A percentile compares a stretch with the other conserved stretches of the same genome.
phyloP scores from a whole-genome alignment of 164 flowering plant species.

The Vitis labrusca region DNA sequence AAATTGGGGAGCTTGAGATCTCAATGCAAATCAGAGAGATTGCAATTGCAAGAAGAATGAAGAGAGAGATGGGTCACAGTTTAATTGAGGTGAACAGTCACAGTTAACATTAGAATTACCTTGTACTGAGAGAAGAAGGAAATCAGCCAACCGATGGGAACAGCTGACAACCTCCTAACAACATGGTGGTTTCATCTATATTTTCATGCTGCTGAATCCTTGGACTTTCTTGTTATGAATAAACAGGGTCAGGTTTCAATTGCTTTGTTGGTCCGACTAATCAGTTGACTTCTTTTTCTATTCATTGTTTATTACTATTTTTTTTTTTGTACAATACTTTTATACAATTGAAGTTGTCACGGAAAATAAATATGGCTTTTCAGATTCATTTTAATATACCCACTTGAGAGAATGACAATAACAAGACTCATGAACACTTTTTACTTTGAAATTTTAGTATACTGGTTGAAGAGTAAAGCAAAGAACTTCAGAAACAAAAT shows the following conservation, averaged over 20 bases:
- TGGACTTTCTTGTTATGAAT: not conserved
- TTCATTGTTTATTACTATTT: not conserved
- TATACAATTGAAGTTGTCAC: not conserved
- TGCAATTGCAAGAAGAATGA: constrained; percentile 36
- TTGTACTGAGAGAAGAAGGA: not conserved
- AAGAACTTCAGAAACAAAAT: constrained; percentile 30
- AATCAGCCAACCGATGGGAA: not conserved
- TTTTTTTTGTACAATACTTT: not conserved
- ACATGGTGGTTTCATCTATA: not conserved
- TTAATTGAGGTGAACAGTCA: constrained; percentile 31
- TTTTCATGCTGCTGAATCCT: not conserved
- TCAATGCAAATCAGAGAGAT: constrained; percentile 41
- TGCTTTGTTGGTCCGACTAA: constrained; percentile 8
- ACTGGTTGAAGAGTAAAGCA: constrained; percentile 68
- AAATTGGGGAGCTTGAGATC: constrained; percentile 52
- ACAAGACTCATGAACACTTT: constrained; percentile 13
- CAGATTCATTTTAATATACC: not conserved
- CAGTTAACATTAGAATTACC: not conserved
- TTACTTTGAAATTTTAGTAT: constrained; percentile 13
- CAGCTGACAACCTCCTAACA: not conserved
- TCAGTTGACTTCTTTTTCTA: not conserved
- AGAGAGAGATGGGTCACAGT: constrained; percentile 56
- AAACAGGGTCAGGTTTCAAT: not conserved
- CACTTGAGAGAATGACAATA: not conserved
- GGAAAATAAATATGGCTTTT: not conserved